Conservation (phyloP, 164 flowering plant genomes). For the Magnolia sinica region DNA sequence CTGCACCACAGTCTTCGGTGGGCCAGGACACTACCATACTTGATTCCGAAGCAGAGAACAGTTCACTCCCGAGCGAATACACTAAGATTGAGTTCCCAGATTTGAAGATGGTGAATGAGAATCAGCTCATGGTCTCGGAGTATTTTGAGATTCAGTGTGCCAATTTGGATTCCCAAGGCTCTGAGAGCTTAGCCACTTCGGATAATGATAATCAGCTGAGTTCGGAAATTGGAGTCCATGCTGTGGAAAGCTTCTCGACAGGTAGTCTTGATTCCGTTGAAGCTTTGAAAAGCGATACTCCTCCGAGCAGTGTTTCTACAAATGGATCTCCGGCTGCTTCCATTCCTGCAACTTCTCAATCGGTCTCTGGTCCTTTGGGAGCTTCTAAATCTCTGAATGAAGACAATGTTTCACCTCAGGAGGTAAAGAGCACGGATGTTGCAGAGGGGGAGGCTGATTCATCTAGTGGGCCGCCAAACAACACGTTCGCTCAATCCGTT, state of each 20-base stretch:
- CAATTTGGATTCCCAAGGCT: constrained; percentile 44
- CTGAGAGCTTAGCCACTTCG: constrained; percentile 47
- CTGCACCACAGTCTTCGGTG: constrained; percentile 25
- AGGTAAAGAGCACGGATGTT: constrained; percentile 16
- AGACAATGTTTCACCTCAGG: constrained; percentile 36
- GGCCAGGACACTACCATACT: constrained; percentile 20
- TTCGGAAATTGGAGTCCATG: constrained; percentile 30
- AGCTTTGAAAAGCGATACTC: constrained; percentile 41
- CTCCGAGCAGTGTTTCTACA: constrained; percentile 64
- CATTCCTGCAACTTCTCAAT: constrained; percentile 39
- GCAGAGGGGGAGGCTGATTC: constrained; percentile 45
- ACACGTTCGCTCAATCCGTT: constrained; percentile 34
- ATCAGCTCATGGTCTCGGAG: constrained; percentile 81
- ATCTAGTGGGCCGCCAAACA: constrained; percentile 28
- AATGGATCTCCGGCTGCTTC: constrained; percentile 39
- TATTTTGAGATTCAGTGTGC: constrained; percentile 47
- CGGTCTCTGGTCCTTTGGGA: constrained; percentile 33
- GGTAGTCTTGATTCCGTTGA: constrained; percentile 28
- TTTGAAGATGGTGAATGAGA: constrained; percentile 70
- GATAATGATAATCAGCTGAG: constrained; percentile 36
- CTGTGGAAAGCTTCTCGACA: constrained; percentile 38
- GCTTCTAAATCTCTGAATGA: constrained; percentile 34
- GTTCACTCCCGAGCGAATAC: constrained; percentile 37
- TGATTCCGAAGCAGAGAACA: constrained; percentile 32
- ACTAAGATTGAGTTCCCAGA: constrained; percentile 92